Evolutionary conservation across 169 alveolate species (phyloP).

Genomic region (Eimeria acervulina): DNA sequence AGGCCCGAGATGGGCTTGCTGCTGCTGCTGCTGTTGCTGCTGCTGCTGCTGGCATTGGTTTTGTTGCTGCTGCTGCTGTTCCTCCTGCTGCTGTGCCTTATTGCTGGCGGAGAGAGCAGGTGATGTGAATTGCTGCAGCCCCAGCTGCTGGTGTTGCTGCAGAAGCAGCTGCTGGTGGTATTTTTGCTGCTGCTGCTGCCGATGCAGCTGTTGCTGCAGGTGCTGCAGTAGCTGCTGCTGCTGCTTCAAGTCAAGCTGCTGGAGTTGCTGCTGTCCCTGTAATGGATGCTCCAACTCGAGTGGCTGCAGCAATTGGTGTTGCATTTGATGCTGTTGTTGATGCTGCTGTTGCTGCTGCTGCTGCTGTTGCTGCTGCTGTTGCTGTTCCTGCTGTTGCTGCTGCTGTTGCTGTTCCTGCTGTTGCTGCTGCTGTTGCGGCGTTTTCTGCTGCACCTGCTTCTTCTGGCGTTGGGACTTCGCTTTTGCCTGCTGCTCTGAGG

Average conservation of each 20-base stretch:
- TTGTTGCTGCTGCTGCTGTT: no score
- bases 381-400: background rate
- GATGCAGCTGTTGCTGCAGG: background rate
- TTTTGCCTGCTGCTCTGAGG: background rate
- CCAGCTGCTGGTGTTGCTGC: constrained; percentile 3
- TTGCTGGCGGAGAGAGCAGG: background rate
- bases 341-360: background rate
- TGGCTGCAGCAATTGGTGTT: background rate
- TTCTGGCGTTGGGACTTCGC: background rate
- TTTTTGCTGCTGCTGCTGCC: background rate
- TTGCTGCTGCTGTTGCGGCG: background rate
- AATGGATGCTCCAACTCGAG: background rate
- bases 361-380: background rate
- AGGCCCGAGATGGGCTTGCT: background rate
- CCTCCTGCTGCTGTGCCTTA: no score
- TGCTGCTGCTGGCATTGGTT: no score
- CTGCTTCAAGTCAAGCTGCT: background rate
- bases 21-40: no score
- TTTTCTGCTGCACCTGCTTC: background rate
- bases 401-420: background rate
- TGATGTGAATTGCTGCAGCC: background rate
- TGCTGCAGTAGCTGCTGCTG: background rate
- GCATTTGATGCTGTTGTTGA: background rate
- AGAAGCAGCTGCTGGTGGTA: background rate
- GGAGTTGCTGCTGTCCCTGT: background rate